Conservation (phyloP, 768 basidiomycete genomes). For the Chlorophyllum brunneum region DNA sequence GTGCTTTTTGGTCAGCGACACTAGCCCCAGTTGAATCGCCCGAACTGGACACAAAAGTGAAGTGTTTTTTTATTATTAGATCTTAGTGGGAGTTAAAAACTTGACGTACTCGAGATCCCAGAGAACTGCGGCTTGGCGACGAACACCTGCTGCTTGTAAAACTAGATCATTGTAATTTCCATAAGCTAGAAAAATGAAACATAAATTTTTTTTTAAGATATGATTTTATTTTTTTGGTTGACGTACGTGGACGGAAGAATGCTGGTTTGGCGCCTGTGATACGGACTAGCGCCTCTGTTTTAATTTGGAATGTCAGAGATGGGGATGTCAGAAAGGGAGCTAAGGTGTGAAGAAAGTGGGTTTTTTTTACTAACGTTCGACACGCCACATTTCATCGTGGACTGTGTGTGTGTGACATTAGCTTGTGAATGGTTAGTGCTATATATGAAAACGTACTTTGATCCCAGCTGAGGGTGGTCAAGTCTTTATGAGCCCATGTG, state of each 20-base stretch:
- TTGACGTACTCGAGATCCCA: constrained; percentile 40
- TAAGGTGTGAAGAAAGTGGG: background rate
- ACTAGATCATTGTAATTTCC: constrained; percentile 39
- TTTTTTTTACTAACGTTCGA: constrained; percentile 26
- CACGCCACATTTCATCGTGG: constrained; percentile 31
- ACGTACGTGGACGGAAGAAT: constrained; percentile 36
- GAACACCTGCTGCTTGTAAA: constrained; percentile 24
- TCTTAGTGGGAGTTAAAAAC: background rate
- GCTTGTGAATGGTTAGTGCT: background rate
- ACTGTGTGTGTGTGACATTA: constrained; percentile 18
- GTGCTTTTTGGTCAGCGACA: constrained; percentile 13
- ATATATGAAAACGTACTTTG: constrained; percentile 24
- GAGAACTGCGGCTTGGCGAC: constrained; percentile 27
- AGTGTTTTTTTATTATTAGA: background rate
- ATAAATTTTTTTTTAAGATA: background rate
- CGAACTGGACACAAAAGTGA: constrained; percentile 4
- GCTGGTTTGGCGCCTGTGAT: constrained; percentile 34
- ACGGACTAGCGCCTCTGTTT: constrained; percentile 28
- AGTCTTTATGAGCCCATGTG: constrained; percentile 38
- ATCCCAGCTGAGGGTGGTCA: constrained; percentile 27
- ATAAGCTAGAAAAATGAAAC: constrained; percentile 24
- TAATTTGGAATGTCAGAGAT: background rate
- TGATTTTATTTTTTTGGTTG: background rate
- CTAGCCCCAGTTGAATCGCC: constrained; percentile 14
- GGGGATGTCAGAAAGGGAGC: background rate